These are phyloP conservation scores for Themeda triandra DNA, from an alignment of 176 grass and related monocot genomes.

Conservation along the genomic window DNA sequence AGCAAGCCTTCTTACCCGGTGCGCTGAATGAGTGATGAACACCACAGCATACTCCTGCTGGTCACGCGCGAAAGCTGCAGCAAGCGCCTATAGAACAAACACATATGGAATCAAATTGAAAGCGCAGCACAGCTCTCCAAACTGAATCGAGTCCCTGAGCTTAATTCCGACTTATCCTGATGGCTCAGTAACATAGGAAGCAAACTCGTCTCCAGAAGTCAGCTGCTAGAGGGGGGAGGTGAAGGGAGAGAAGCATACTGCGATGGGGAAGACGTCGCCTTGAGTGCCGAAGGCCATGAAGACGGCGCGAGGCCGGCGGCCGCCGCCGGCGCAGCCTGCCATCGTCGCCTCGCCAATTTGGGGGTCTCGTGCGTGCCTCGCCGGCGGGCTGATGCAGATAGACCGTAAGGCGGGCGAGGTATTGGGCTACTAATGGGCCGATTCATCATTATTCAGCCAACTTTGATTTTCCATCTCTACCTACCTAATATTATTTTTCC, in stretches of 20 bases:
- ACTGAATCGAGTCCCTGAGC: neutral
- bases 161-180: neutral
- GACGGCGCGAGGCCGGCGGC: constrained; percentile 47
- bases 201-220: neutral
- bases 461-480: no score
- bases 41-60: constrained; percentile 56
- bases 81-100: constrained; percentile 46
- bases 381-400: neutral
- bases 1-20: constrained; percentile 45
- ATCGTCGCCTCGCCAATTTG: constrained; percentile 3
- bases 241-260: constrained; percentile 29
- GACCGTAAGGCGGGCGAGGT: neutral
- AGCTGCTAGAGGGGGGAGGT: neutral
- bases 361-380: neutral
- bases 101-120: neutral
- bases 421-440: neutral
- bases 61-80: constrained; percentile 63
- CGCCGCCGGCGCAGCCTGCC: constrained; percentile 14
- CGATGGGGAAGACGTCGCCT: constrained; percentile 86
- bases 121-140: neutral
- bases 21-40: constrained; percentile 80
- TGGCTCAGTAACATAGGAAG: neutral
- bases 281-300: constrained; percentile 93
- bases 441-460: no score
- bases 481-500: no score